Conservation (phyloP, 2,329 filamentous ascomycete species). For the Stagonosporopsis tanaceti region DNA sequence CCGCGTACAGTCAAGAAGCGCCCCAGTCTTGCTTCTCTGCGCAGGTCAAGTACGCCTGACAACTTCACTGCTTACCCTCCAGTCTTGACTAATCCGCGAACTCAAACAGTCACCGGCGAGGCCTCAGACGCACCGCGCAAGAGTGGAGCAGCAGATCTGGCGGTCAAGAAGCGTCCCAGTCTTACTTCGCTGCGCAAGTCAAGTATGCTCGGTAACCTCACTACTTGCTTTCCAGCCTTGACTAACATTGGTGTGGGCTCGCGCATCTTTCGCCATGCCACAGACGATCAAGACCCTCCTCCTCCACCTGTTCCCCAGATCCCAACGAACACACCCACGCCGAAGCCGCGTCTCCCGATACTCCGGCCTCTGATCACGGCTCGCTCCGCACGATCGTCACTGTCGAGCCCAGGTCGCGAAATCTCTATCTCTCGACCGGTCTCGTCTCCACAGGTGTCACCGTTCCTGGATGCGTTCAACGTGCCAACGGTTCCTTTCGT, state of each 20-base stretch:
- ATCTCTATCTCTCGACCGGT: constrained; percentile 27
- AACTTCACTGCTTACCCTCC: neutral
- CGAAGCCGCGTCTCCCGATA: constrained; percentile 8
- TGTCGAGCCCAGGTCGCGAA: neutral
- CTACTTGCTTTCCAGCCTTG: too few species aligned
- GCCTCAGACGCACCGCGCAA: neutral
- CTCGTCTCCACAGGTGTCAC: neutral
- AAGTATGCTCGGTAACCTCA: too few species aligned
- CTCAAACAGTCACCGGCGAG: too few species aligned
- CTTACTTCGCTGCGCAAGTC: too few species aligned
- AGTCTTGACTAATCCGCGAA: too few species aligned
- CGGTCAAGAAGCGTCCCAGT: too few species aligned
- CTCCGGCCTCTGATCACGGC: constrained; percentile 3
- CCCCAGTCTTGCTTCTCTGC: constrained; percentile 24
- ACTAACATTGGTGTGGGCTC: constrained; percentile 21
- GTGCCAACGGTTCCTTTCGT: constrained; percentile 19
- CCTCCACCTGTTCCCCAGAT: constrained; percentile 29
- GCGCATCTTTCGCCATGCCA: constrained; percentile 21
- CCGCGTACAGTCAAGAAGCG: constrained; percentile 12
- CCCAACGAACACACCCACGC: constrained; percentile 6
- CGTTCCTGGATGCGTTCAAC: neutral
- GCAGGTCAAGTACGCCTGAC: constrained; percentile 22
- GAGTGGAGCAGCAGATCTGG: too few species aligned
- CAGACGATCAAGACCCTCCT: constrained; percentile 5
- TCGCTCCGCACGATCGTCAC: constrained; percentile 14